These are phyloP conservation scores for Nitzschia palea DNA, from an alignment of 108 stramenopile genomes.

Conservation along the genomic window DNA sequence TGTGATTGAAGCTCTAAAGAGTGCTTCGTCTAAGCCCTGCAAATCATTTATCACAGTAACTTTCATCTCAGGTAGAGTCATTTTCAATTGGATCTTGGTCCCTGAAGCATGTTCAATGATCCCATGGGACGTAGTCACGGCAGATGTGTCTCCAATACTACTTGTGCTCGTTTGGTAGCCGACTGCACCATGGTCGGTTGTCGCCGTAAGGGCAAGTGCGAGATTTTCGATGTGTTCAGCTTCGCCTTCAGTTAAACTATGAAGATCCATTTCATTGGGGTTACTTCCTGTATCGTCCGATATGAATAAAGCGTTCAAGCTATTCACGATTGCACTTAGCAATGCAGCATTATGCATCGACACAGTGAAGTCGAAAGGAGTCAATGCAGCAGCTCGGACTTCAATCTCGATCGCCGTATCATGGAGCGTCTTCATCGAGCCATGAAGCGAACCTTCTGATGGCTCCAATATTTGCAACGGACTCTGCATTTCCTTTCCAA, in stretches of 20 bases:
- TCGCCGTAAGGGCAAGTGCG: constrained; percentile 49
- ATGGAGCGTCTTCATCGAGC: constrained; percentile 34
- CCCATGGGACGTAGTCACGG: background rate
- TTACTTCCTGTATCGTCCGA: background rate
- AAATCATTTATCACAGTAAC: constrained; percentile 81
- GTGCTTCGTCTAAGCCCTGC: constrained; percentile 81
- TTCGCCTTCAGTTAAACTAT: constrained; percentile 48
- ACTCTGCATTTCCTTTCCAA: constrained; percentile 58
- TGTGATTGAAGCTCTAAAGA: constrained; percentile 62
- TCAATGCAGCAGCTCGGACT: constrained; percentile 62
- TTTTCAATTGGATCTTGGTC: constrained; percentile 38
- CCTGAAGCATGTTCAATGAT: background rate
- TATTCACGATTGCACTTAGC: constrained; percentile 60
- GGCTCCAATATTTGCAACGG: constrained; percentile 86
- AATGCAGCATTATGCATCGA: constrained; percentile 88
- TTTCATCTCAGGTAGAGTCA: constrained; percentile 66
- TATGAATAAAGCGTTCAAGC: constrained; percentile 52
- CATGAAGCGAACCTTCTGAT: constrained; percentile 56
- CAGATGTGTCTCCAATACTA: constrained; percentile 5
- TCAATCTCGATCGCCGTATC: constrained; percentile 40
- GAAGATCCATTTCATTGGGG: constrained; percentile 3
- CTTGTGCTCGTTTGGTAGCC: constrained; percentile 2
- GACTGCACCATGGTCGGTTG: background rate
- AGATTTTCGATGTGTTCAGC: constrained; percentile 56
- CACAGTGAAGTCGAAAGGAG: constrained; percentile 58